Percentiles rank a stretch among this genome's conserved stretches.
Evolutionary conservation across 176 grass and related monocot genomes (phyloP).

Genomic region (Poa pratensis): DNA sequence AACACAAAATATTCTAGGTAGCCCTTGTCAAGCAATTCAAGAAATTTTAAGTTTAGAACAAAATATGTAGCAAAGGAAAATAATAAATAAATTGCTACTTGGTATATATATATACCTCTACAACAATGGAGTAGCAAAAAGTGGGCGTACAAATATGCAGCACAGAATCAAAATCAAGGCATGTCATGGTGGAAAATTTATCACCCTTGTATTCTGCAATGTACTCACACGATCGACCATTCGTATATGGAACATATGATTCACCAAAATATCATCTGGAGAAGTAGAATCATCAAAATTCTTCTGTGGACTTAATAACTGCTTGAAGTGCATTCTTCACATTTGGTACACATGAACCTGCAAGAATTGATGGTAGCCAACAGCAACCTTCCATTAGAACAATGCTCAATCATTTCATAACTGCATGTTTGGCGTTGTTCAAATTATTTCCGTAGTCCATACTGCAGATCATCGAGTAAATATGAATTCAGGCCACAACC

Average conservation of each 20-base stretch:
- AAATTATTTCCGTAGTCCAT: background rate
- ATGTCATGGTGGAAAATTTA: background rate
- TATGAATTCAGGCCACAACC: background rate
- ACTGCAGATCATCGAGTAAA: background rate
- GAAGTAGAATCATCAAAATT: background rate
- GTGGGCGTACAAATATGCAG: no score
- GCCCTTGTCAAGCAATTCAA: background rate
- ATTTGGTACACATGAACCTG: background rate
- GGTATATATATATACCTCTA: no score
- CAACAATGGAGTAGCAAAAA: no score
- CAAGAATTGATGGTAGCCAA: background rate
- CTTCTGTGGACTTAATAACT: background rate
- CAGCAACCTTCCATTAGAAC: background rate
- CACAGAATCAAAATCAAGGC: background rate
- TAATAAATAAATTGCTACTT: background rate
- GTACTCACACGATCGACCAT: background rate
- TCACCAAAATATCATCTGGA: background rate
- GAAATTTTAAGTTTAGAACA: background rate
- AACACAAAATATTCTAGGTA: background rate
- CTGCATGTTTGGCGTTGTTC: background rate
- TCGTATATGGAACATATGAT: background rate
- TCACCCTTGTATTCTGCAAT: background rate
- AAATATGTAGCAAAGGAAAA: background rate
- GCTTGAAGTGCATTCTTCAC: background rate
- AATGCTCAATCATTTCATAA: background rate